Conservation (phyloP, 768 basidiomycete species). For the Rhizopogon roseolus region DNA sequence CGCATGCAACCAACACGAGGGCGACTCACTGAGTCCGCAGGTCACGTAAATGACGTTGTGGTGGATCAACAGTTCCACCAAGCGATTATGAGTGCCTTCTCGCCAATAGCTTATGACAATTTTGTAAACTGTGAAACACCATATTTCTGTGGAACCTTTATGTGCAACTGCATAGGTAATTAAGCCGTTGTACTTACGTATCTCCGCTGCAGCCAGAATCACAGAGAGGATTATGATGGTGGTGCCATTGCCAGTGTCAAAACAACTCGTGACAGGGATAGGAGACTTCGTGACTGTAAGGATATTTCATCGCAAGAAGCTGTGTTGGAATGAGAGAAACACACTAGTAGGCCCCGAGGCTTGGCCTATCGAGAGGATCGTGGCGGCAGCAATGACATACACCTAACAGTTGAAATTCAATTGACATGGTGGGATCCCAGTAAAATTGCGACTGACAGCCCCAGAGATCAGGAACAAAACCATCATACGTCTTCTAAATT, state of each 20-base stretch:
- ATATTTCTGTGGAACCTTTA: background rate
- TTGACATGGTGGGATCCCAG: background rate
- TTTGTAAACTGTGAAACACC: background rate
- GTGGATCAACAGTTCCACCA: background rate
- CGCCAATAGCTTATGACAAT: background rate
- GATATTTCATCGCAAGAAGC: background rate
- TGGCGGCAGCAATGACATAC: background rate
- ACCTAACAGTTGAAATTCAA: background rate
- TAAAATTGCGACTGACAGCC: background rate
- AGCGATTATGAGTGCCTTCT: background rate
- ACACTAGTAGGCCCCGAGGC: background rate
- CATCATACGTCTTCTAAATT: background rate
- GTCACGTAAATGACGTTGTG: background rate
- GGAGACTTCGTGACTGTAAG: background rate
- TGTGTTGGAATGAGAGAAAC: background rate
- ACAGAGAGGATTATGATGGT: background rate
- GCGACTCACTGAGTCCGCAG: background rate
- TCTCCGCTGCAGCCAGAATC: background rate
- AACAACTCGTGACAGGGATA: background rate
- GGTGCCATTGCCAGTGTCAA: background rate
- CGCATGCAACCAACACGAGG: background rate
- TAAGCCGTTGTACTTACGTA: background rate
- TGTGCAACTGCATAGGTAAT: background rate
- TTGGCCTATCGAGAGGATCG: background rate
- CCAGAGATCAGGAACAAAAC: background rate